Base-by-base conservation (phyloP, 2,329 filamentous ascomycete genomes). In the Dryadomyces quercivorus region DNA sequence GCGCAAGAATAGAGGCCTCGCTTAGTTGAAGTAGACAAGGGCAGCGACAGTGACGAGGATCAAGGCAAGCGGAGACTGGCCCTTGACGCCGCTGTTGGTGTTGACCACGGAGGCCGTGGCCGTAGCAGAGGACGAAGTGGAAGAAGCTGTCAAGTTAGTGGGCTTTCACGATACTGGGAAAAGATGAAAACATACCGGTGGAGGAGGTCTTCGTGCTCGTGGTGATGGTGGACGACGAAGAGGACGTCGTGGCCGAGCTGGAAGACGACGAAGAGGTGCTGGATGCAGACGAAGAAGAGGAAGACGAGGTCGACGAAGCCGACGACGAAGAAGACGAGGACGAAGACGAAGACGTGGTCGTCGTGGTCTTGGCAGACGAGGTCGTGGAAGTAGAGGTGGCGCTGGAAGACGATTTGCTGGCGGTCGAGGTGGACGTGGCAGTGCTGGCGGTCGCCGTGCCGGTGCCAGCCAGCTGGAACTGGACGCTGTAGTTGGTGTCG, bases 11-110 rank as follows among this genome's bases (percentile, higher is more conserved):
- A 20, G 2, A 18, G 16, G 18, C 26, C 20, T 12, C 8, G 52
- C 60, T 64, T 69, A 72, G 66, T 72, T 69, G 59, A 72, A 69
- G 68, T 70, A 70, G 59, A 70, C 56, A 58, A 72, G 66, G 52
- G 68, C 66, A 52, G 67, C 70, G 44, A 69, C 63, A 40, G 70
- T 66, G 47, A 69, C 64, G 38, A 70, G 62, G 59, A 72, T 63
- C 34, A 72, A 63, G 45, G 69, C 70, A 45, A 72, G 64, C n/a
- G 70, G 67, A 20, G 69, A 72, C 57, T 67, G 63, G 57, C 67
- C 63, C 59, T 67, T 64, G 61, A 65, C 63, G 63, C 67, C 65
- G 65, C 63, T 61, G 63, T 69, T 68, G 59, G 63, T 62, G 62
- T 64, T 65, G 55, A 60, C 47, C 36, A 65, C 63, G 36, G 58